Percentiles rank a stretch among this genome's conserved stretches.
Evolutionary conservation across 2,329 filamentous ascomycete genomes (phyloP).

Genomic region (Aureobasidium sp.): DNA sequence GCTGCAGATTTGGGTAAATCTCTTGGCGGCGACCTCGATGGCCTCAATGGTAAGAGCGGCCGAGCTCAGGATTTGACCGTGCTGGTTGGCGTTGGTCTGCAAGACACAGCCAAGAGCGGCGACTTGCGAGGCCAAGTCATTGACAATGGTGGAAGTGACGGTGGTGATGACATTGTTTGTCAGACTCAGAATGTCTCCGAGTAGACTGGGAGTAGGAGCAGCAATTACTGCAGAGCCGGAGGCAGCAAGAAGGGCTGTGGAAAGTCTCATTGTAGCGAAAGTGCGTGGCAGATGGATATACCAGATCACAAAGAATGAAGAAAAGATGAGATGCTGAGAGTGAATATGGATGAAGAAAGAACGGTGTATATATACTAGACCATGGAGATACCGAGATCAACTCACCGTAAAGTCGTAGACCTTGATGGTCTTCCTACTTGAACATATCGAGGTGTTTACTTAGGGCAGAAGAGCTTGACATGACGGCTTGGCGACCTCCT

Average conservation of each 20-base stretch:
- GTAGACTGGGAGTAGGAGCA: slow-evolving; percentile 1
- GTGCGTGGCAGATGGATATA: not conserved
- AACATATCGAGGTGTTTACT: not conserved
- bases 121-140: not conserved
- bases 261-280: not conserved
- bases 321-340: not conserved
- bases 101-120: slow-evolving; percentile 9
- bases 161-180: not conserved
- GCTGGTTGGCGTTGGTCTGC: slow-evolving; percentile 14
- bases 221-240: slow-evolving; percentile 14
- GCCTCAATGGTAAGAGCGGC: not conserved
- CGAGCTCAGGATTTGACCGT: not conserved
- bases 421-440: not conserved
- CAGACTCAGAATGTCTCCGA: not conserved
- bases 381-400: not conserved
- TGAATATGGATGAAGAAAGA: not conserved
- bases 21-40: slow-evolving; percentile 18
- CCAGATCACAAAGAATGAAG: not conserved
- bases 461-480: not conserved
- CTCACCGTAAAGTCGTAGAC: not conserved
- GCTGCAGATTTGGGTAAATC: slow-evolving; percentile 23
- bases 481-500: not conserved
- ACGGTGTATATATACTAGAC: not conserved
- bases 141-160: not conserved
- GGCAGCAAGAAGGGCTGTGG: slow-evolving; percentile 5